Percentiles rank a stretch among this genome's conserved stretches.
Conservation (phyloP, 345 rosid genomes). For the Hirschfeldia incana region DNA sequence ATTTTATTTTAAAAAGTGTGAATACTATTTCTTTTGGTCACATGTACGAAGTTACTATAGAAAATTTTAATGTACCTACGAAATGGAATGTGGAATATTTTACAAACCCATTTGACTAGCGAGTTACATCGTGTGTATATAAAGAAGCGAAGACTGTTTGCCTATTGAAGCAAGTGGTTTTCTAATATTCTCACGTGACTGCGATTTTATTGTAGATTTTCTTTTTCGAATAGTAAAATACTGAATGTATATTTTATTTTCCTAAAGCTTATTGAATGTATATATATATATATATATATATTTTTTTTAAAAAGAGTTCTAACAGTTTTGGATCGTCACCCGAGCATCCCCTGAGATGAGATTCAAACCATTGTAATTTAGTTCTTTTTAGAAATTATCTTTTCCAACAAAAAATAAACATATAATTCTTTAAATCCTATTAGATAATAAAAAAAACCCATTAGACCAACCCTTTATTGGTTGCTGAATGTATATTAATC, state of each 20-base stretch:
- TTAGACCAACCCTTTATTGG: neutral
- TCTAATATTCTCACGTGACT: slow-evolving; percentile 25
- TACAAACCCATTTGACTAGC: slow-evolving; percentile 21
- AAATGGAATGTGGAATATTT: slow-evolving; percentile 23
- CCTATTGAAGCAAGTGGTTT: slow-evolving; percentile 8
- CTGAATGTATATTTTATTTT: neutral
- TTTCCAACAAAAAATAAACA: neutral
- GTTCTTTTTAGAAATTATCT: neutral
- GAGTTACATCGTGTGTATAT: slow-evolving; percentile 1
- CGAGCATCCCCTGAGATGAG: neutral
- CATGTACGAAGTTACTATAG: slow-evolving; percentile 2
- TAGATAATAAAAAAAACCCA: neutral
- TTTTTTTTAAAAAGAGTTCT: no score
- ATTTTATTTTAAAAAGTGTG: neutral
- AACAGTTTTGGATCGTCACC: neutral
- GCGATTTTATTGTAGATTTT: neutral
- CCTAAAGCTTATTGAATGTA: neutral
- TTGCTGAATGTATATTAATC: neutral
- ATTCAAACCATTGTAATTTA: neutral
- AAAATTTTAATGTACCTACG: slow-evolving; percentile 5
- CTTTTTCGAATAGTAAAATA: neutral
- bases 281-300: no score
- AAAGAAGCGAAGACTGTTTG: neutral
- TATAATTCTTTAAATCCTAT: neutral
- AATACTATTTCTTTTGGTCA: neutral